Percentiles rank a stretch among this genome's conserved stretches.
phyloP scores from a whole-genome alignment of 371 early-diverging fungal genomes.

The Mucor sp. region DNA sequence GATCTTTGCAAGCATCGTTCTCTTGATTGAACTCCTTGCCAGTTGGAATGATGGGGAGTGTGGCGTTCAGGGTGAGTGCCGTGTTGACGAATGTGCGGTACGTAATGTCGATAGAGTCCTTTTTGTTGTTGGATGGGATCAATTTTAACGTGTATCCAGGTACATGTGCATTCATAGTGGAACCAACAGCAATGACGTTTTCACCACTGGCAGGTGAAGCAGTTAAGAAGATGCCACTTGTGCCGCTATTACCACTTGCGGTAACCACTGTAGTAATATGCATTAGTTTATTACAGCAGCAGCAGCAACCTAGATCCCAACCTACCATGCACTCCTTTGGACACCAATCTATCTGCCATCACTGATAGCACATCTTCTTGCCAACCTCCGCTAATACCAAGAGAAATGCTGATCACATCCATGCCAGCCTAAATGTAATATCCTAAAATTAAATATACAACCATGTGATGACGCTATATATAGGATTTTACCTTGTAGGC shows the following conservation, averaged over 20 bases:
- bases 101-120: slow-evolving; percentile 1
- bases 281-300: not conserved
- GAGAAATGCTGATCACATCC: slow-evolving; percentile 27
- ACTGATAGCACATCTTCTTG: slow-evolving; percentile 30
- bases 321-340: slow-evolving; percentile 35
- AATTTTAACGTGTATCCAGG: slow-evolving; percentile 25
- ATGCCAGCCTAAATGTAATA: slow-evolving; percentile 21
- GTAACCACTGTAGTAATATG: slow-evolving; percentile 23
- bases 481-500: slow-evolving; percentile 53
- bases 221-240: slow-evolving; percentile 58
- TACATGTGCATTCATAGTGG: slow-evolving; percentile 53
- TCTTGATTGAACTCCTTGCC: slow-evolving; percentile 13
- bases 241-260: slow-evolving; percentile 73
- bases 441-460: slow-evolving; percentile 23
- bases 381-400: slow-evolving; percentile 36
- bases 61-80: slow-evolving; percentile 1
- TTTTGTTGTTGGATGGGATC: not conserved
- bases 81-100: slow-evolving; percentile 28
- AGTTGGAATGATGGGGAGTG: slow-evolving; percentile 10
- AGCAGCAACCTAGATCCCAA: not conserved
- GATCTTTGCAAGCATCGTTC: slow-evolving; percentile 16
- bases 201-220: slow-evolving; percentile 61
- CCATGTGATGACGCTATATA: slow-evolving; percentile 15
- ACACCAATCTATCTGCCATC: slow-evolving; percentile 35
- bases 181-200: slow-evolving; percentile 65